Evolutionary conservation across 1,284 basidiomycete species (phyloP), one percentile per base, ranked within the genome.

Genomic region (Malassezia sympodialis): DNA sequence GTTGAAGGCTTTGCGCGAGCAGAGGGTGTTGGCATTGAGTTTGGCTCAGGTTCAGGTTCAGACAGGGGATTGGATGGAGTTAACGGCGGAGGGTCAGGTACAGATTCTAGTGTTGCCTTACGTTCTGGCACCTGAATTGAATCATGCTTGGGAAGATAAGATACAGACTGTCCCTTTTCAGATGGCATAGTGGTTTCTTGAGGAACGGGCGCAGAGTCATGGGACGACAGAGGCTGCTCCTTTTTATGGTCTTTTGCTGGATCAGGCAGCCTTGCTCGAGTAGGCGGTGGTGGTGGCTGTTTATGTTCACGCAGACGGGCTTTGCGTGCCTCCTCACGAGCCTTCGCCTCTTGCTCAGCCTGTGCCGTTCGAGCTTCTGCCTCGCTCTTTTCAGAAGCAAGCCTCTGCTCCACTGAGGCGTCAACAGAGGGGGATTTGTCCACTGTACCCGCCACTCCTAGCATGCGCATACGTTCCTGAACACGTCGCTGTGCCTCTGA

Each of bases 401-500:
- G 61, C 6, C 72, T 56, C 30, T 69, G 62, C 57, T 73, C 67
- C 23, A 73, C 72, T 19, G 62, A 61, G 17, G 58, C 59, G 44
- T 73, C 71, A 24, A 69, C 60, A 6, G 44, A 26, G n/a, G 43
- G 49, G 17, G 35, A 19, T n/a, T 37, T 40, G 8, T 60, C 24
- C n/a, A 84, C 76, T 7, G 65, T 60, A 6, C 67, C 71, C 1
- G 81, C 78, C 2, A 86, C 80, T 14, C 94, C 93, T 3, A 96
- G 81, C 8, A 86, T 86, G 37, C 84, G 82, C 80, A 88, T 90
- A 28, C 93, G 85, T 40, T 86, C 90, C 66, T 89, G 83, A 32
- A 96, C 83, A 41, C 87, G 82, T 19, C 84, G 82, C 68, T 88
- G 84, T 1, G 90, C 93, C 73, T 94, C 84, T 3, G 83, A 84